These are phyloP conservation scores for Saturnispora silvae DNA, from an alignment of 805 yeast genomes.

Conservation along the genomic window DNA sequence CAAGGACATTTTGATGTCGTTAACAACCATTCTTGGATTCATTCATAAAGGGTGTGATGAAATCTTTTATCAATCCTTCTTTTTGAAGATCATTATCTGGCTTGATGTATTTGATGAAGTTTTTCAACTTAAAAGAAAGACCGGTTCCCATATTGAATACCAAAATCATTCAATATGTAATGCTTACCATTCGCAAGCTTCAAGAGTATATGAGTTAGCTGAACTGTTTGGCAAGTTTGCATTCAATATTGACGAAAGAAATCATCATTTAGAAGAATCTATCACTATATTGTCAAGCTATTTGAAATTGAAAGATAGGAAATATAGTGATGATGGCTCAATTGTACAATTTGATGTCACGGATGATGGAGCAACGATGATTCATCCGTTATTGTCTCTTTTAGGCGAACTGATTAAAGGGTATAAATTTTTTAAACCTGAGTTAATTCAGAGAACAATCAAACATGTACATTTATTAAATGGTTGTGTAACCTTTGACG, in stretches of 20 bases:
- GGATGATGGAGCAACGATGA: conserved; percentile 40
- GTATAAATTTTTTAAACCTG: conserved; percentile 22
- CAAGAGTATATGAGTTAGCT: conserved; percentile 18
- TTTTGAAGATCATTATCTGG: conserved; percentile 35
- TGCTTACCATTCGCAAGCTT: conserved; percentile 34
- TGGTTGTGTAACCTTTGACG: conserved; percentile 7
- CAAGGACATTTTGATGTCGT: conserved; percentile 11
- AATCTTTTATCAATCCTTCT: conserved; percentile 15
- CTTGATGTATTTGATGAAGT: conserved; percentile 48
- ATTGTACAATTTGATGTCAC: conserved; percentile 24
- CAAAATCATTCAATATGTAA: conserved; percentile 42
- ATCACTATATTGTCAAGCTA: conserved; percentile 27
- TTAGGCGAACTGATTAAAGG: conserved; percentile 35
- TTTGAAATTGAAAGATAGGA: conserved; percentile 14
- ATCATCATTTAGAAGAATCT: conserved; percentile 23
- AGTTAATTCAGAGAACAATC: conserved; percentile 12
- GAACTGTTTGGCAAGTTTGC: conserved; percentile 20
- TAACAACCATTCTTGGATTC: conserved; percentile 18
- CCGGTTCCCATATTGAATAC: conserved; percentile 55
- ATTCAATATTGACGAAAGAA: conserved; percentile 13
- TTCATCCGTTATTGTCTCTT: conserved; percentile 50
- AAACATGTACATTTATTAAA: conserved; percentile 7
- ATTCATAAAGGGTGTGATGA: conserved; percentile 18
- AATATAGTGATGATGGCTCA: neutral
- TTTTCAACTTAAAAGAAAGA: conserved; percentile 44